These are phyloP conservation scores for Xylaria sp. DNA, from an alignment of 2,329 filamentous ascomycete genomes.

Conservation along the genomic window DNA sequence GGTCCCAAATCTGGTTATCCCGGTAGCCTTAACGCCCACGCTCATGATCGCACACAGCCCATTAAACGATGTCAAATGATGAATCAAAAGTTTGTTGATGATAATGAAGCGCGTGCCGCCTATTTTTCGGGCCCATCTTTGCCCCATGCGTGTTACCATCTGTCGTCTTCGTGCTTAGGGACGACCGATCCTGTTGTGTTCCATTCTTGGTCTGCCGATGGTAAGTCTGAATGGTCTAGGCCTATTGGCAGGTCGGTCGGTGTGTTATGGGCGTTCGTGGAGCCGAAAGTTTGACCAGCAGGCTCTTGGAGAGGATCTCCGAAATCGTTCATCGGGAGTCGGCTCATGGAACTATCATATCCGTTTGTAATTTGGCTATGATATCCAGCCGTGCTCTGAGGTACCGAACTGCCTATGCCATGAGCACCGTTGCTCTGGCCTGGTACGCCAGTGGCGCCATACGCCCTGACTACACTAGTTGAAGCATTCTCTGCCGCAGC, in stretches of 20 bases:
- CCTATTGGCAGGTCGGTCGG: slow-evolving; percentile 12
- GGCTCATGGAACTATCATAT: slow-evolving; percentile 9
- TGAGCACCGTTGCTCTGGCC: slow-evolving; percentile 13
- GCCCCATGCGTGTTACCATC: not conserved
- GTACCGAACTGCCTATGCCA: not conserved
- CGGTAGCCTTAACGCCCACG: slow-evolving; percentile 2
- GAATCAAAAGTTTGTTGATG: not conserved
- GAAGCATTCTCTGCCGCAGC: slow-evolving; percentile 18
- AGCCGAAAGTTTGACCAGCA: slow-evolving; percentile 2
- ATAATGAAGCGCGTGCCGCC: not conserved
- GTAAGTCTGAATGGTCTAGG: slow-evolving; percentile 13
- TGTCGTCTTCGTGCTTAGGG: slow-evolving; percentile 9
- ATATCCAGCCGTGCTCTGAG: slow-evolving; percentile 7
- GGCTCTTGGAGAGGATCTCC: slow-evolving; percentile 12
- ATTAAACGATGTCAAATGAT: not conserved
- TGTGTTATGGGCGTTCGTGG: slow-evolving; percentile 9
- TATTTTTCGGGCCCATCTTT: not conserved
- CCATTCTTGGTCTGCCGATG: slow-evolving; percentile 19
- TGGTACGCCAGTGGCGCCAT: not conserved
- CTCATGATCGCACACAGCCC: not conserved
- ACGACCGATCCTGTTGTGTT: not conserved
- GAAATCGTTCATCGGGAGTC: slow-evolving; percentile 8
- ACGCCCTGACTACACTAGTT: slow-evolving; percentile 9
- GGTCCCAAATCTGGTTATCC: not conserved
- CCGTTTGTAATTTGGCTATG: slow-evolving; percentile 21